Conservation (phyloP, 306 rosid species). For the Alnus rubra region DNA sequence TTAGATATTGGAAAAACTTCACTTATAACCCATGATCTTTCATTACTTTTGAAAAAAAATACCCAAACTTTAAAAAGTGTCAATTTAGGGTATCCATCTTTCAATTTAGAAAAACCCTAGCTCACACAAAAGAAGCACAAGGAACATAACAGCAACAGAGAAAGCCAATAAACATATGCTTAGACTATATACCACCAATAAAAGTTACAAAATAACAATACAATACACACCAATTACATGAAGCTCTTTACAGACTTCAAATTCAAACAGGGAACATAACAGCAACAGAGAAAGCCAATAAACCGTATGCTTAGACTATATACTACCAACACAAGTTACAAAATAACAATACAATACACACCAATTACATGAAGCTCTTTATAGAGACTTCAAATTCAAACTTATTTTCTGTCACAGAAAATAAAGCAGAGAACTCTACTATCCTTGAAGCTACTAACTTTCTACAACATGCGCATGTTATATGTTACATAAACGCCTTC, state of each 20-base stretch:
- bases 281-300: not conserved
- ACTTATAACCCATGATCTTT: too few relatives aligned
- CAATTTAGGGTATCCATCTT: too few relatives aligned
- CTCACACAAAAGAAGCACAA: not conserved
- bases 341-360: not conserved
- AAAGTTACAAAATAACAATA: not conserved
- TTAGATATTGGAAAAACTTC: not conserved
- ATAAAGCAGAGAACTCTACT: not conserved
- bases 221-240: not conserved
- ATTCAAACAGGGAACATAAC: not conserved
- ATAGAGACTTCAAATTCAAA: not conserved
- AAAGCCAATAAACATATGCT: not conserved
- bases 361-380: not conserved
- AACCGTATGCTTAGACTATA: too few relatives aligned
- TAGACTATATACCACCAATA: not conserved
- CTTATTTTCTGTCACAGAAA: not conserved
- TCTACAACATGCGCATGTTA: not conserved
- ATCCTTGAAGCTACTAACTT: not conserved
- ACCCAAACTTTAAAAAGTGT: too few relatives aligned
- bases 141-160: not conserved
- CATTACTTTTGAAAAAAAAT: too few relatives aligned
- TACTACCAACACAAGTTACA: not conserved
- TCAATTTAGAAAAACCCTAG: too few relatives aligned
- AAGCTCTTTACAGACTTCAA: slow-evolving; percentile 1
- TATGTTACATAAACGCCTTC: not conserved